Conservation (phyloP, 1,284 basidiomycete genomes). For the Rhodotorula sp. region DNA sequence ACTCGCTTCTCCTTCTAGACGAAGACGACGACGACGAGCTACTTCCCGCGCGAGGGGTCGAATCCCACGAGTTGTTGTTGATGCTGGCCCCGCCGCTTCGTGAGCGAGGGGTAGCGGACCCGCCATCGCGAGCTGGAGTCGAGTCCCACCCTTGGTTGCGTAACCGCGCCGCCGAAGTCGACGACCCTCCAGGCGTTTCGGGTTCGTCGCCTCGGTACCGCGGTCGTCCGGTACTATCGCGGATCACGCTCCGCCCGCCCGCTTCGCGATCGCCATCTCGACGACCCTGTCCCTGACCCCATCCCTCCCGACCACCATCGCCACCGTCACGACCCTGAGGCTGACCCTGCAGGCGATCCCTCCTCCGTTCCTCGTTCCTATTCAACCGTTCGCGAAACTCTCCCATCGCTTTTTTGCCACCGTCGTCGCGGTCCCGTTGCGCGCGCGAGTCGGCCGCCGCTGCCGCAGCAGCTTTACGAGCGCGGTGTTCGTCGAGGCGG, state of each 20-base stretch:
- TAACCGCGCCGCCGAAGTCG: conserved; percentile 25
- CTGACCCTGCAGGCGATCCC: conserved; percentile 26
- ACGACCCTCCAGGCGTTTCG: conserved; percentile 29
- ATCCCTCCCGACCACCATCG: too few relatives aligned
- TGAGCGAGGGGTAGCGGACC: neutral
- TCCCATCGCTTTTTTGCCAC: conserved; percentile 36
- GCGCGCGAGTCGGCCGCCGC: conserved; percentile 35
- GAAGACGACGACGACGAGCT: conserved; percentile 2
- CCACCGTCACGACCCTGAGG: too few relatives aligned
- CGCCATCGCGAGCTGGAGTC: conserved; percentile 29
- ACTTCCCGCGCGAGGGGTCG: conserved; percentile 37
- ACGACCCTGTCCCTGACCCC: too few relatives aligned
- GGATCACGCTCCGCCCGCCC: conserved; percentile 26
- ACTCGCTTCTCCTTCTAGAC: conserved; percentile 49
- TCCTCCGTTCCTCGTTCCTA: conserved; percentile 31
- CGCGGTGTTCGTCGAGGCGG: conserved; percentile 71
- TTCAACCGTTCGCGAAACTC: conserved; percentile 46
- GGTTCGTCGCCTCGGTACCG: conserved; percentile 31
- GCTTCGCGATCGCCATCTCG: conserved; percentile 12
- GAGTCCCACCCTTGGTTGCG: conserved; percentile 42
- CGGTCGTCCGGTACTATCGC: neutral
- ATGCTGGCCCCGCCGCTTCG: conserved; percentile 1
- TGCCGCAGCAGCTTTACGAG: conserved; percentile 22
- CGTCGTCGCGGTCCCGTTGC: conserved; percentile 32
- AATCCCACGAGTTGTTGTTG: conserved; percentile 31